These are phyloP conservation scores for Cystobasidium ongulense DNA, from an alignment of 768 basidiomycete species.

Conservation along the genomic window DNA sequence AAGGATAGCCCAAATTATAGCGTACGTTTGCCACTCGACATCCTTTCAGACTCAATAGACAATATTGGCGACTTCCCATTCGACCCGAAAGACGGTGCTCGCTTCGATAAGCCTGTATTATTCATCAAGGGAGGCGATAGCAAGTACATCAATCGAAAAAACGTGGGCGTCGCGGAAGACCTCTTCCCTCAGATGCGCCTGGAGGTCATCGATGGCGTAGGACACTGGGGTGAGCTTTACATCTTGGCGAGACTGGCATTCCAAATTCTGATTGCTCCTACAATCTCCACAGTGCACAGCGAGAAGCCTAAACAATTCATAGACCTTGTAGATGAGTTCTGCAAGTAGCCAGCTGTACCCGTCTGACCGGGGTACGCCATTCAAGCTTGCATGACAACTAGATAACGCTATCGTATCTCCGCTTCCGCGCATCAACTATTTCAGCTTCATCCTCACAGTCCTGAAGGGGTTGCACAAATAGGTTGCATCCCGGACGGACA, in stretches of 20 bases:
- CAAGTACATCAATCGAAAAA: constrained; percentile 68
- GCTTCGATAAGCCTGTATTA: constrained; percentile 57
- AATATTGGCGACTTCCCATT: constrained; percentile 76
- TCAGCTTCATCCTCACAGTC: background rate
- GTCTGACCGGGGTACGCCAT: background rate
- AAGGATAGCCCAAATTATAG: constrained; percentile 47
- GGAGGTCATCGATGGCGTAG: constrained; percentile 57
- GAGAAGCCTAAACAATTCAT: constrained; percentile 55
- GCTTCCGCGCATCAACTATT: background rate
- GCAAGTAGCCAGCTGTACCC: background rate
- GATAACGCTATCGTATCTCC: too few relatives aligned
- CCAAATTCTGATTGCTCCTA: background rate
- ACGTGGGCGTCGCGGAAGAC: constrained; percentile 54
- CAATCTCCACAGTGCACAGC: constrained; percentile 58
- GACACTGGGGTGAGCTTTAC: constrained; percentile 70
- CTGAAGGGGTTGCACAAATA: background rate
- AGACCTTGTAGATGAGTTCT: constrained; percentile 46
- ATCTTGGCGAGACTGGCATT: background rate
- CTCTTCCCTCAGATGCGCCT: constrained; percentile 68
- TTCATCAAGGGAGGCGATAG: constrained; percentile 62
- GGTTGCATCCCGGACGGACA: background rate
- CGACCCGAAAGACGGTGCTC: constrained; percentile 51
- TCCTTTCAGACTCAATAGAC: constrained; percentile 56
- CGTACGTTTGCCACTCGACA: constrained; percentile 67
- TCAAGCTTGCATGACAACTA: too few relatives aligned